phyloP scores from a whole-genome alignment of 2,329 filamentous ascomycete genomes.

The Fusarium subglutinans region DNA sequence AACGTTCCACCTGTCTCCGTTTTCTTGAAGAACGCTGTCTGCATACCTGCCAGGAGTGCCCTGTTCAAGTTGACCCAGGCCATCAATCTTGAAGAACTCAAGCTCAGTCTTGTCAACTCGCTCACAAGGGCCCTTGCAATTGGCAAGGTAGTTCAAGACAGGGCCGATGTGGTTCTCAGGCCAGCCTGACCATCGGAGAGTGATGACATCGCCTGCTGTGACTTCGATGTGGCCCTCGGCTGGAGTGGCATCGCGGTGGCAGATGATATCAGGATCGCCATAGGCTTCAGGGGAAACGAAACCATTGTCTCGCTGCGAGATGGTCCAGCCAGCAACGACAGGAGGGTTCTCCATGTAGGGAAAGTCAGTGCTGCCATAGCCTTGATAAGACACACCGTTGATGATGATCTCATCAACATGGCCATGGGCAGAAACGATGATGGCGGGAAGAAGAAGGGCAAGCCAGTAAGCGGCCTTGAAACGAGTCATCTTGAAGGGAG shows the following conservation, averaged over 20 bases:
- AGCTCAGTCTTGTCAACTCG: conserved; percentile 53
- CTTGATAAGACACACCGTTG: conserved; percentile 54
- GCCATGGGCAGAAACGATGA: conserved; percentile 49
- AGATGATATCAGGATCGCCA: conserved; percentile 56
- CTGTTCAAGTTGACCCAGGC: conserved; percentile 50
- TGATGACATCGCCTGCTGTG: conserved; percentile 56
- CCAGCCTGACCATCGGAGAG: conserved; percentile 60
- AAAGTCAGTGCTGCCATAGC: conserved; percentile 51
- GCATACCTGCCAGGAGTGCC: conserved; percentile 51
- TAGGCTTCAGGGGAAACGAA: conserved; percentile 59
- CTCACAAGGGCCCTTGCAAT: conserved; percentile 54
- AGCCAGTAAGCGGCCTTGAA: conserved; percentile 14
- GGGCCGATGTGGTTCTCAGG: conserved; percentile 59
- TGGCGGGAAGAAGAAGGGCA: conserved; percentile 14
- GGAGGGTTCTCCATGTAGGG: conserved; percentile 51
- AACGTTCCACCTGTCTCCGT: conserved; percentile 62
- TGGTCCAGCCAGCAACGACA: conserved; percentile 52
- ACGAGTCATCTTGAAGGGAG: conserved; percentile 2
- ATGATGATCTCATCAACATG: conserved; percentile 55
- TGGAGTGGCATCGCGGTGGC: conserved; percentile 54
- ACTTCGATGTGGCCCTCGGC: conserved; percentile 53
- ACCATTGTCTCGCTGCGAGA: conserved; percentile 54
- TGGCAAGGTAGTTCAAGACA: conserved; percentile 57
- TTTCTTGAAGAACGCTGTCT: conserved; percentile 56
- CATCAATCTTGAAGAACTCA: conserved; percentile 59